These are phyloP conservation scores for Daldinia sp. DNA, from an alignment of 2,329 filamentous ascomycete genomes.

Conservation along the genomic window DNA sequence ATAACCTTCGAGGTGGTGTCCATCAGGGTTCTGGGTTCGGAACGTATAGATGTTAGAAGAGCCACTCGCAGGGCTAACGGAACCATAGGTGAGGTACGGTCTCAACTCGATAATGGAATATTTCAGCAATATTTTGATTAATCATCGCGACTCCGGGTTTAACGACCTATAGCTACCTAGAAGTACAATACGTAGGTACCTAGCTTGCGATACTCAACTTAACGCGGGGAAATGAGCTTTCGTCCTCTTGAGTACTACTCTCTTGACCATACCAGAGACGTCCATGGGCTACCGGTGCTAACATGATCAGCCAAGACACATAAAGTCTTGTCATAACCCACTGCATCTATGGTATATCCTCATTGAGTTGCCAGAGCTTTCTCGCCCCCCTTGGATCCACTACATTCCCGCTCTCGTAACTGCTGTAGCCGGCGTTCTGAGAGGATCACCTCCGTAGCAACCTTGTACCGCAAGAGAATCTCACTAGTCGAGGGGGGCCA, in stretches of 20 bases:
- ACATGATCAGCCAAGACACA: not conserved
- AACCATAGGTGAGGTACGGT: not conserved
- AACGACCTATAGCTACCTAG: not conserved
- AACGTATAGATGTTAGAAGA: not conserved
- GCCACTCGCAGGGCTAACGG: not conserved
- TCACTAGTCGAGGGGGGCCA: not conserved
- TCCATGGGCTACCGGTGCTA: not conserved
- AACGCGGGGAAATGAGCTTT: not conserved
- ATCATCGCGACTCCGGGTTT: not conserved
- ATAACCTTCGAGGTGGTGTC: not conserved
- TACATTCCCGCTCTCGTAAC: not conserved
- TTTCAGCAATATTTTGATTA: not conserved
- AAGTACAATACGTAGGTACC: too few relatives aligned
- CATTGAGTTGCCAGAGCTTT: too few relatives aligned
- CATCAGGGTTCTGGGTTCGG: not conserved
- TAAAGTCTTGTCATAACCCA: not conserved
- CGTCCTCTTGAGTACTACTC: not conserved
- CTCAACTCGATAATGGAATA: not conserved
- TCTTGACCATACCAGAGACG: not conserved
- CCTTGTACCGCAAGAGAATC: constrained; percentile 14
- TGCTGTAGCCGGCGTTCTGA: constrained; percentile 10
- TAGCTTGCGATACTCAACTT: not conserved
- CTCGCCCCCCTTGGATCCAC: not conserved
- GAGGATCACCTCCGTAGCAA: constrained; percentile 12
- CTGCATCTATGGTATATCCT: too few relatives aligned